Evolutionary conservation across 805 yeast genomes (phyloP).

Genomic region (Debaryomyces tyrocola): DNA sequence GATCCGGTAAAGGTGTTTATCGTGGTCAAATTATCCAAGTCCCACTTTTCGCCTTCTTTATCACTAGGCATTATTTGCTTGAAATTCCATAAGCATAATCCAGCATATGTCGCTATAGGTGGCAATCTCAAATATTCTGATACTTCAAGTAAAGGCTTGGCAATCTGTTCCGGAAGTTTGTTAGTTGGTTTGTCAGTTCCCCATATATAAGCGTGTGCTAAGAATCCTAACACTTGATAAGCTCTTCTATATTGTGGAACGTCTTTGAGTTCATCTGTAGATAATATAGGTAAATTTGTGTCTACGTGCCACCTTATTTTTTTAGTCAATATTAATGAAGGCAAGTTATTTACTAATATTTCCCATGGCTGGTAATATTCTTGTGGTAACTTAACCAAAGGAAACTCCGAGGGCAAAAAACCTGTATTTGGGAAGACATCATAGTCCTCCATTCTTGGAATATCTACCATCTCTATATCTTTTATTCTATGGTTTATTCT

Average conservation of each 20-base stretch:
- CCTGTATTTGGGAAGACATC: conserved; percentile 73
- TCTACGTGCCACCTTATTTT: conserved; percentile 66
- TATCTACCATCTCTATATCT: not conserved
- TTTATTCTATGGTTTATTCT: not conserved
- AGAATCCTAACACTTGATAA: conserved; percentile 71
- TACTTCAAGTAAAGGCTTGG: conserved; percentile 66
- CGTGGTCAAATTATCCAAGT: conserved; percentile 71
- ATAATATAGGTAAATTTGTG: conserved; percentile 52
- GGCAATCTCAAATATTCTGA: conserved; percentile 69
- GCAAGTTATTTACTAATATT: conserved; percentile 58
- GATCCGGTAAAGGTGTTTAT: conserved; percentile 86
- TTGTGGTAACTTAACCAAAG: conserved; percentile 59
- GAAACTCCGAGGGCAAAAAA: conserved; percentile 71
- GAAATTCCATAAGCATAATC: conserved; percentile 87
- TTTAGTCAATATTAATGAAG: conserved; percentile 69
- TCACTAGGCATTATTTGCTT: conserved; percentile 52
- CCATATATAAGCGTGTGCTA: conserved; percentile 92
- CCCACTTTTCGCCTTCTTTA: conserved; percentile 37
- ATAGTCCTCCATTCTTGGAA: conserved; percentile 51
- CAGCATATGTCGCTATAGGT: conserved; percentile 86
- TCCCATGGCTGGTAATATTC: conserved; percentile 81
- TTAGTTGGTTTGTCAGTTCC: conserved; percentile 63
- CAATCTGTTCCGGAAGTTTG: conserved; percentile 63
- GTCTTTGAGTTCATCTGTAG: conserved; percentile 43
- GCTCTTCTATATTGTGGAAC: conserved; percentile 72